Base-by-base conservation (phyloP, 768 basidiomycete species). In the Termitomyces sp. region DNA sequence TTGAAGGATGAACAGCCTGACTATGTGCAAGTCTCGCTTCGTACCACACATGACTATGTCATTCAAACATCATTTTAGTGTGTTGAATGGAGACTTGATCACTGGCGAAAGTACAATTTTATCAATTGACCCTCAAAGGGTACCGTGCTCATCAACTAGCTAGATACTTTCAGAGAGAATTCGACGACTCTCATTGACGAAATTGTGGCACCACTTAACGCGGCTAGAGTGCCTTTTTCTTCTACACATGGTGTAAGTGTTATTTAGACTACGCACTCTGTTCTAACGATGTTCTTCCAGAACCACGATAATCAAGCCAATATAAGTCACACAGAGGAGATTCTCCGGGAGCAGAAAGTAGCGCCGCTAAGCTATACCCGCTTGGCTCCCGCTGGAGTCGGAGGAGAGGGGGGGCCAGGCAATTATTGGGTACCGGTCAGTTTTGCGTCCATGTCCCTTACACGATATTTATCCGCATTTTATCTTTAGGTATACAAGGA, bases 371-470 rank as follows among this genome's bases (percentile, higher is more conserved):
- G 83, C 61, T 89, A 89, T 64, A 89, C 87, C 0, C 81, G 86
- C 6, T 61, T 71, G 57, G 78, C 84, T 3, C 85, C 86, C 1
- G 66, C 74, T 13, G 82, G 84, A 10, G 74, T 88, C n/a, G 86
- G 88, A 8, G 87, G 87, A 0, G 64, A 67, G 26, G 79, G 78
- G 28, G 87, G 88, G 8, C 81, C 83, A 1, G 86, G 83, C 32
- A 89, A 84, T 60, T 90, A 89, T 63, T 90, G 88, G 89, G 85
- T 91, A 36, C 88, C 89, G 3, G 82, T 90, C 55, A 57, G 77
- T 54, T 66, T 60, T n/a, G n/a, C 35, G 44, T 55, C 26, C 13
- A 33, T 44, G 33, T 35, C 14, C 40, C n/a, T 18, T 48, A 6
- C 18, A 54, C 16, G 6, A 28, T 38, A 5, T 24, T 44, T 4